Conservation (phyloP, 2,329 filamentous ascomycete genomes). For the Mycosphaerelloides madeirae region DNA sequence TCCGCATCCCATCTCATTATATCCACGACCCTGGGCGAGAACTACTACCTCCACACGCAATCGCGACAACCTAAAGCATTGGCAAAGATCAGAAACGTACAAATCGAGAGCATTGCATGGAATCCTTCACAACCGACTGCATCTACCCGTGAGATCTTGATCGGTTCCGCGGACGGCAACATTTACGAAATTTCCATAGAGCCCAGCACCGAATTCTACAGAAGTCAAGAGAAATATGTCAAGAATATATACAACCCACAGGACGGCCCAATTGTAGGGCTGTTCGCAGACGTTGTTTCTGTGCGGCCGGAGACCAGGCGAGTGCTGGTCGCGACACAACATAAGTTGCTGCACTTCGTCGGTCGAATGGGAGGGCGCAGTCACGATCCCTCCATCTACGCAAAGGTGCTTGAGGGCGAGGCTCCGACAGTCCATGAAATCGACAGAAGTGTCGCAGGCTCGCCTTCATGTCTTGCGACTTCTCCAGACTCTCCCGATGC, state of each 20-base stretch:
- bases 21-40: constrained; percentile 86
- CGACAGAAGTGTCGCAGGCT: constrained; percentile 53
- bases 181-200: constrained; percentile 95
- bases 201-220: constrained; percentile 88
- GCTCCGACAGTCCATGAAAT: constrained; percentile 72
- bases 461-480: constrained; percentile 64
- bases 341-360: constrained; percentile 71
- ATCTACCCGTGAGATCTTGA: constrained; percentile 86
- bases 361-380: constrained; percentile 69
- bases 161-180: constrained; percentile 89
- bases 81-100: constrained; percentile 75
- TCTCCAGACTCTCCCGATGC: constrained; percentile 65
- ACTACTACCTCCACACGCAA: constrained; percentile 96
- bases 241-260: constrained; percentile 76
- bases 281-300: constrained; percentile 73
- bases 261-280: constrained; percentile 76
- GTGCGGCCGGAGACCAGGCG: constrained; percentile 68
- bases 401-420: constrained; percentile 82
- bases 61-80: constrained; percentile 81
- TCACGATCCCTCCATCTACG: constrained; percentile 79
- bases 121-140: constrained; percentile 88
- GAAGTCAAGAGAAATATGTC: constrained; percentile 88
- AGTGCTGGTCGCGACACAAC: constrained; percentile 74
- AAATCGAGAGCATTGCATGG: constrained; percentile 89
- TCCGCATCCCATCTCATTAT: constrained; percentile 92